Evolutionary conservation across 371 early-diverging fungal species (phyloP).

Genomic region (Lichtheimia ramosa): DNA sequence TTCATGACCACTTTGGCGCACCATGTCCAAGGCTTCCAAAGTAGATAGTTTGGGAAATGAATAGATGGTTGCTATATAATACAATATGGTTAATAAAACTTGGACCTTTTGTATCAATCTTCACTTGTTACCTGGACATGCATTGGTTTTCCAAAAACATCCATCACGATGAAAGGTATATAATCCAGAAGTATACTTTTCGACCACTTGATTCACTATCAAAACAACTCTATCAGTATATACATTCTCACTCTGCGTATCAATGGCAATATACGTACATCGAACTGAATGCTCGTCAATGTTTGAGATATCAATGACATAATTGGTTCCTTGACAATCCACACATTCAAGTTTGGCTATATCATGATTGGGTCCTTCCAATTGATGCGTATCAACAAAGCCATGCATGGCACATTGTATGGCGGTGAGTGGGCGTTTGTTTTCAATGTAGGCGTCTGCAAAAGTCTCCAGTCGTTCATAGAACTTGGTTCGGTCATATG

Average conservation of each 20-base stretch:
- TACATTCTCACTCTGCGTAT: no score
- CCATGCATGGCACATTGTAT: constrained; percentile 22
- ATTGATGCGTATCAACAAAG: constrained; percentile 11
- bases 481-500: constrained; percentile 11
- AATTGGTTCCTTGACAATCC: background rate
- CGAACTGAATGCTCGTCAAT: background rate
- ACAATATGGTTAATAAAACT: background rate
- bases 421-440: constrained; percentile 10
- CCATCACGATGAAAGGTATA: constrained; percentile 2
- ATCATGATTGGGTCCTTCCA: background rate
- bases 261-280: background rate
- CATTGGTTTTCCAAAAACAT: constrained; percentile 9
- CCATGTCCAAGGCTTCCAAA: constrained; percentile 6
- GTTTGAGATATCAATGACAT: constrained; percentile 9
- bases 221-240: background rate
- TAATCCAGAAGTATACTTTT: constrained; percentile 7
- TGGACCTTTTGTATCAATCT: background rate
- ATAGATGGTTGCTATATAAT: constrained; percentile 8
- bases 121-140: constrained; percentile 6
- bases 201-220: constrained; percentile 1
- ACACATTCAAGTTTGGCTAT: constrained; percentile 9
- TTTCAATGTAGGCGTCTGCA: constrained; percentile 4
- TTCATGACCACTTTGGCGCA: background rate
- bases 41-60: constrained; percentile 7
- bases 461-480: constrained; percentile 12